phyloP scores from a whole-genome alignment of 179 eudicot species.

The Beta lomatogona region DNA sequence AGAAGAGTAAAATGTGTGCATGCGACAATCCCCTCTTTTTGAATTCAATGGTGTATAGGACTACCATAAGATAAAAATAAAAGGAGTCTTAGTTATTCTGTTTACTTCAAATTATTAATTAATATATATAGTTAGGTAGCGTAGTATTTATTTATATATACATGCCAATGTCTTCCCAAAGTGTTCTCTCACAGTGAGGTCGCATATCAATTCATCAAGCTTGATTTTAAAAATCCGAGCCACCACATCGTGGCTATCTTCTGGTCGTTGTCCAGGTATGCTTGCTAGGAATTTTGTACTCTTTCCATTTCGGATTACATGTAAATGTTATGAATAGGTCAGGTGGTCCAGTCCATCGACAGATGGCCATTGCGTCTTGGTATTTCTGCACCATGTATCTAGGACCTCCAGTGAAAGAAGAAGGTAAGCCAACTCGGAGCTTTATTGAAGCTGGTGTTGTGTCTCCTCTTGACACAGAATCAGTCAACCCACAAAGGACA shows the following conservation, averaged over 20 bases:
- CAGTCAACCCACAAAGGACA: background rate
- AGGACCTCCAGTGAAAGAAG: no score
- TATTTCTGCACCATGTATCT: no score
- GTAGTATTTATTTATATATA: background rate
- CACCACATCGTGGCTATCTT: no score
- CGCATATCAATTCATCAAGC: slow-evolving; percentile 1
- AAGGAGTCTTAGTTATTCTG: background rate
- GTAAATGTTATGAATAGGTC: slow-evolving; percentile 34
- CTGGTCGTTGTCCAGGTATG: no score
- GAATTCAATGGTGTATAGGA: no score
- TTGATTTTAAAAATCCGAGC: no score
- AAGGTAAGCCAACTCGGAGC: slow-evolving; percentile 23
- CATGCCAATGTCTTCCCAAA: slow-evolving; percentile 28
- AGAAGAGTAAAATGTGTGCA: no score
- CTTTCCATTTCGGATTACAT: slow-evolving; percentile 42
- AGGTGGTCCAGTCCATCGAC: slow-evolving; percentile 16
- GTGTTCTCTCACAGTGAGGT: background rate
- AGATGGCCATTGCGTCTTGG: no score
- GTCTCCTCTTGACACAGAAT: no score
- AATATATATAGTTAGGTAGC: background rate
- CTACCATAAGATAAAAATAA: background rate
- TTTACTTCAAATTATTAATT: no score
- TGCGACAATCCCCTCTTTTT: no score
- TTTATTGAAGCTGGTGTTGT: slow-evolving; percentile 11
- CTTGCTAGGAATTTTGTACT: slow-evolving; percentile 4